Conservation (phyloP, 495 filamentous ascomycete species). For the Neurospora tetraspora region DNA sequence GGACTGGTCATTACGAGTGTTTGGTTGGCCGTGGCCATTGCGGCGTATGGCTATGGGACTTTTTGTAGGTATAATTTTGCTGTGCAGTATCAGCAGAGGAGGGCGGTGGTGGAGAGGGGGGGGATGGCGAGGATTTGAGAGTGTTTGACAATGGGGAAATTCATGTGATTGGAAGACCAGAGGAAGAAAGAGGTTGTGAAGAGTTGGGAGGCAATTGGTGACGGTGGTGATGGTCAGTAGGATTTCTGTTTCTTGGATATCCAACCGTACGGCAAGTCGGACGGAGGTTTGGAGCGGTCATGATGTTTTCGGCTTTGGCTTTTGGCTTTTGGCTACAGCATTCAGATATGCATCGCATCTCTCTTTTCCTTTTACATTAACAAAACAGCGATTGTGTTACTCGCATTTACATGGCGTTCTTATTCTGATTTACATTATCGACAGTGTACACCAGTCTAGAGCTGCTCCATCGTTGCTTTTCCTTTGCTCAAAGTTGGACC, state of each 20-base stretch:
- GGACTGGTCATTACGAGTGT: constrained; percentile 54
- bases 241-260: neutral
- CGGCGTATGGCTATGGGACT: constrained; percentile 51
- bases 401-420: neutral
- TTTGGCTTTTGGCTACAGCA: neutral
- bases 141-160: no score
- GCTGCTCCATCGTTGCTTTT: neutral
- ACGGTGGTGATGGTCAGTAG: neutral
- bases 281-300: neutral
- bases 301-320: no score
- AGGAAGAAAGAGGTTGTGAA: no score
- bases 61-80: constrained; percentile 53
- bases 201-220: no score
- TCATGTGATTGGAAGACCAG: no score
- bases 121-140: constrained; percentile 19
- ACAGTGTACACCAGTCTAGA: neutral
- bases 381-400: neutral
- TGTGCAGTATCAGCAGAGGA: constrained; percentile 47
- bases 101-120: constrained; percentile 32
- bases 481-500: no score
- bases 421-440: neutral
- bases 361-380: neutral
- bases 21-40: constrained; percentile 48
- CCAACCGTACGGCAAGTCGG: neutral
- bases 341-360: neutral